phyloP scores from a whole-genome alignment of 2,329 filamentous ascomycete species.

The Colletotrichum sp. region DNA sequence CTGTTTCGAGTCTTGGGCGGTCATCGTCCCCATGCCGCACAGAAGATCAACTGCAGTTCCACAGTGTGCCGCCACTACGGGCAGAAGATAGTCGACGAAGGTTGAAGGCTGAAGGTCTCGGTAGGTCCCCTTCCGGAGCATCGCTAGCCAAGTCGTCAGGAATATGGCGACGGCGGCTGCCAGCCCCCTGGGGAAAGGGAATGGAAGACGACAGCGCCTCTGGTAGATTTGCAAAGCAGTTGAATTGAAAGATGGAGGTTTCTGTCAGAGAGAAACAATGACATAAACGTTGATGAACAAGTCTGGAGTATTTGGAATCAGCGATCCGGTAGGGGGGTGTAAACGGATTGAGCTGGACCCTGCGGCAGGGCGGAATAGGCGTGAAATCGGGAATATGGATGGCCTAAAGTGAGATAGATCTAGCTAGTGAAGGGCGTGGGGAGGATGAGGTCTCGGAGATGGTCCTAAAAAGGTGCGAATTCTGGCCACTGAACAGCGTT shows the following conservation, averaged over 20 bases:
- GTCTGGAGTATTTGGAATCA: constrained; percentile 6
- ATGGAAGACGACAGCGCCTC: not conserved
- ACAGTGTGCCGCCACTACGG: not conserved
- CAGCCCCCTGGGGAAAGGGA: not conserved
- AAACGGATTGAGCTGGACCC: not conserved
- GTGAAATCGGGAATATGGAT: not conserved
- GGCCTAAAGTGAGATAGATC: not conserved
- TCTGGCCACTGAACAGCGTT: not conserved
- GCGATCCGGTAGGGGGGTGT: not conserved
- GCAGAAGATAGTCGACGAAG: not conserved
- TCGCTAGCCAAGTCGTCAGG: not conserved
- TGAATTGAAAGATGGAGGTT: not conserved
- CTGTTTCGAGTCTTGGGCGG: not conserved
- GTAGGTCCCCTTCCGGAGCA: not conserved
- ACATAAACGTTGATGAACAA: not conserved
- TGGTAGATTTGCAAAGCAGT: not conserved
- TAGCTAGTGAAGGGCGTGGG: not conserved
- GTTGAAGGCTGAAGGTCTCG: not conserved
- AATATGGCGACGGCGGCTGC: not conserved
- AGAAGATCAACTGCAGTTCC: not conserved
- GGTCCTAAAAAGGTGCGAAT: not conserved
- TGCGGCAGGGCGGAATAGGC: not conserved
- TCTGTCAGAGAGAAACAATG: not conserved
- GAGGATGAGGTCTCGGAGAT: not conserved
- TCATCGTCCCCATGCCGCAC: not conserved